A percentile compares a stretch with the other conserved stretches of the same genome.
Evolutionary conservation across 2,329 filamentous ascomycete species (phyloP).

Genomic region (Neonectria neomacrospora): DNA sequence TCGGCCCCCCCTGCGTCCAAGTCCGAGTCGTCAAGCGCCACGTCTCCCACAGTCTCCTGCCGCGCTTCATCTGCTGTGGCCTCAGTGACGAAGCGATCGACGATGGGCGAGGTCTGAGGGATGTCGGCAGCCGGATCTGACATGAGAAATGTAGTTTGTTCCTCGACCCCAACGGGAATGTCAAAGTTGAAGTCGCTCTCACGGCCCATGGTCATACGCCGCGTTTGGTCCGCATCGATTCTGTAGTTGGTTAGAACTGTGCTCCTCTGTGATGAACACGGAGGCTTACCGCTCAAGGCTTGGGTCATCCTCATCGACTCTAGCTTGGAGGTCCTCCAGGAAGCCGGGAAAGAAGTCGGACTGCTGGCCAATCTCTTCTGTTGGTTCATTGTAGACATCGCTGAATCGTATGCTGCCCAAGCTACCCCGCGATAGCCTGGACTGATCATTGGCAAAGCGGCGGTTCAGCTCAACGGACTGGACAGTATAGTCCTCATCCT

Average conservation of each 20-base stretch:
- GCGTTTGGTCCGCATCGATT: slow-evolving; percentile 55
- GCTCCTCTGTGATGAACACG: neutral
- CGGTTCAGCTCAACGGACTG: slow-evolving; percentile 70
- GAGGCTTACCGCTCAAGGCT: slow-evolving; percentile 56
- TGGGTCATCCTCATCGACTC: slow-evolving; percentile 53
- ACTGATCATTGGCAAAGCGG: slow-evolving; percentile 60
- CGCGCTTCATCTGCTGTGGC: slow-evolving; percentile 32
- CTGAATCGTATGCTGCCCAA: slow-evolving; percentile 65
- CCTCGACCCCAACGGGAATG: slow-evolving; percentile 59
- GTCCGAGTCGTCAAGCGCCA: slow-evolving; percentile 31
- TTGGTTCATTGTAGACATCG: slow-evolving; percentile 59
- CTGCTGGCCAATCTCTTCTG: slow-evolving; percentile 57
- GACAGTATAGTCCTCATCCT: slow-evolving; percentile 68
- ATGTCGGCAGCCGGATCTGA: slow-evolving; percentile 48
- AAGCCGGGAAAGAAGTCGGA: slow-evolving; percentile 65
- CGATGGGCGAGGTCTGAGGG: slow-evolving; percentile 42
- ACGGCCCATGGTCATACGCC: slow-evolving; percentile 54
- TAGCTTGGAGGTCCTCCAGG: slow-evolving; percentile 56
- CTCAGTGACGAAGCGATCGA: slow-evolving; percentile 35
- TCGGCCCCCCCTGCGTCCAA: slow-evolving; percentile 24
- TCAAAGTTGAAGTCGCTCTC: slow-evolving; percentile 65
- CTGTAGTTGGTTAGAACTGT: slow-evolving; percentile 35
- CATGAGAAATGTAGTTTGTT: slow-evolving; percentile 64
- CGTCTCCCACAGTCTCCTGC: slow-evolving; percentile 27
- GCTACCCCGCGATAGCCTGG: slow-evolving; percentile 63